These are phyloP conservation scores for Cladosporium sp. DNA, from an alignment of 2,329 filamentous ascomycete species.

Conservation along the genomic window DNA sequence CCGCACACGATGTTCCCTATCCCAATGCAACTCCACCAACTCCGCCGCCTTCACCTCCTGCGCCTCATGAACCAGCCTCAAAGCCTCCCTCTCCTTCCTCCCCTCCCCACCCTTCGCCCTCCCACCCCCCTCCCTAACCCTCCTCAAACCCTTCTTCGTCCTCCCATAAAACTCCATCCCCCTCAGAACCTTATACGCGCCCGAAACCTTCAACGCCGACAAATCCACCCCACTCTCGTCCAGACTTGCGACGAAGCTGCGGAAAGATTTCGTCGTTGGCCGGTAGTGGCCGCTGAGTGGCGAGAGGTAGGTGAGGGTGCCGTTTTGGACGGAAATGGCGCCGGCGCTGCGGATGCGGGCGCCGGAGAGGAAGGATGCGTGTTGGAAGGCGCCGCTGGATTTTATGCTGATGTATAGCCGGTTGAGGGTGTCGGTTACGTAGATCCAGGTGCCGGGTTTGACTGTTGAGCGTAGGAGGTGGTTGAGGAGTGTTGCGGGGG, in stretches of 20 bases:
- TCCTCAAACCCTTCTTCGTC: slow-evolving; percentile 55
- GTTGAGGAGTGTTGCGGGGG: slow-evolving; percentile 69
- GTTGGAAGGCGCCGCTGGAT: slow-evolving; percentile 77
- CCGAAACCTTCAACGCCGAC: slow-evolving; percentile 69
- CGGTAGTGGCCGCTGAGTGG: slow-evolving; percentile 73
- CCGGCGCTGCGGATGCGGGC: slow-evolving; percentile 76
- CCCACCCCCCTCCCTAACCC: slow-evolving; percentile 47
- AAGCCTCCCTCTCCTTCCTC: slow-evolving; percentile 50
- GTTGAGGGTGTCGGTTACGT: slow-evolving; percentile 78
- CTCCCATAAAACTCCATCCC: slow-evolving; percentile 75
- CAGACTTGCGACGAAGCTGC: slow-evolving; percentile 69
- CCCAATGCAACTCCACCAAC: slow-evolving; percentile 15
- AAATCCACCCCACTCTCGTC: slow-evolving; percentile 71
- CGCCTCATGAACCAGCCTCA: slow-evolving; percentile 34
- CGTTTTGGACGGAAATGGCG: slow-evolving; percentile 75
- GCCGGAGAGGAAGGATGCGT: slow-evolving; percentile 85
- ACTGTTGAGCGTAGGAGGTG: slow-evolving; percentile 71
- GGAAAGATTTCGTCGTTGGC: slow-evolving; percentile 75
- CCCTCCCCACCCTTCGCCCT: slow-evolving; percentile 40
- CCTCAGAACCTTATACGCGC: slow-evolving; percentile 72
- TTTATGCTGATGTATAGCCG: slow-evolving; percentile 87
- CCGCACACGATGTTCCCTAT: slow-evolving; percentile 11
- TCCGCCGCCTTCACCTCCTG: slow-evolving; percentile 55
- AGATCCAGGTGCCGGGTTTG: slow-evolving; percentile 87
- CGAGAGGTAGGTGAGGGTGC: slow-evolving; percentile 66